Evolutionary conservation across 371 early-diverging fungal genomes (phyloP), one percentile per base, ranked within the genome.

Genomic region (Umbelopsis sp.): DNA sequence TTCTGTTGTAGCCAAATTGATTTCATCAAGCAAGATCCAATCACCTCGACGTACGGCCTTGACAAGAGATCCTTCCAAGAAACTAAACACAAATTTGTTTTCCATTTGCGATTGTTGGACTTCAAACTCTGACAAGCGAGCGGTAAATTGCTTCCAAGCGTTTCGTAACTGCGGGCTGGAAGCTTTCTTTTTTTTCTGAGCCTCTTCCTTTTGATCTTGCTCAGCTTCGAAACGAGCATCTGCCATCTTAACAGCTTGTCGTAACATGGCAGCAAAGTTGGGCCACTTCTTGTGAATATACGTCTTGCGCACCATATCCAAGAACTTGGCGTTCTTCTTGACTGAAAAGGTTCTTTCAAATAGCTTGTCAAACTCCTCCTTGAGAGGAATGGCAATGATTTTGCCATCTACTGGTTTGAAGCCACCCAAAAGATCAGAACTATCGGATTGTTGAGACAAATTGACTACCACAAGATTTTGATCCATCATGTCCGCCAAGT

Each of bases 11-110:
- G 98, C 97, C 74, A 99, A 83, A 79, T 99, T 99, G 78, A 99
- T 93, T 85, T 99, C 99, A 81, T 99, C 99, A n/a, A 99, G 85
- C 67, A 99, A 78, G 37, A 99, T 90, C 99, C 99, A 99, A 70
- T 94, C 91, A 38, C 99, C 99, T 11, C 92, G 83, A 52, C 88
- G 87, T 5, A 99, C 91, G 0, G 99, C 99, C 76, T 93, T 86
- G 4, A 96, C 94, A 4, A 99, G 81, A 3, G 94, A 81, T 35
- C 99, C 99, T 78, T 99, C 97, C 75, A 96, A 88, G 76, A 97
- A 99, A 50, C 87, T 89, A 75, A 99, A 99, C 38, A 95, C 89
- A 70, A 97, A 86, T 66, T 93, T 91, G 69, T 90, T 89, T 44
- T 90, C 84, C 8, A 91, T 82, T 67, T 94, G 92, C 5, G 88